phyloP scores from a whole-genome alignment of 305 asterid species.

The Fraxinus baroniana region DNA sequence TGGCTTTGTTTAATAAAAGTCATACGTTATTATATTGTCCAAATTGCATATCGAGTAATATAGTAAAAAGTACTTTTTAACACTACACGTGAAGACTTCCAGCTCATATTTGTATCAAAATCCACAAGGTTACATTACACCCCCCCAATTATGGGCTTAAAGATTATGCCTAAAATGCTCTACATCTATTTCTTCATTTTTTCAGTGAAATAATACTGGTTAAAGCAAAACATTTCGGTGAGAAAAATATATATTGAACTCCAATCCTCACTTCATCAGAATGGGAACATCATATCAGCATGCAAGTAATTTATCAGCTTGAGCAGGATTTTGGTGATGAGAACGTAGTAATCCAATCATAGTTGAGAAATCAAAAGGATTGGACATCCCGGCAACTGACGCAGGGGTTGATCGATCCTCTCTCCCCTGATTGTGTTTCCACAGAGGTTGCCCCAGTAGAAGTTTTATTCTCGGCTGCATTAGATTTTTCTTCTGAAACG shows the following conservation, averaged over 20 bases:
- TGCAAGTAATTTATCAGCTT: conserved; percentile 3
- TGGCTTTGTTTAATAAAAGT: too few species aligned
- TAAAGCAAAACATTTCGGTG: too few species aligned
- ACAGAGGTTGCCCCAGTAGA: conserved; percentile 35
- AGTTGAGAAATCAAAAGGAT: conserved; percentile 40
- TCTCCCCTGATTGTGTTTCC: conserved; percentile 33
- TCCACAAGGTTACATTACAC: too few species aligned
- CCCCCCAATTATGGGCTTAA: too few species aligned
- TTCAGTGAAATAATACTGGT: too few species aligned
- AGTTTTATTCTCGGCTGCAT: conserved; percentile 38
- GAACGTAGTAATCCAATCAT: conserved; percentile 68
- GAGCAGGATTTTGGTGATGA: not conserved
- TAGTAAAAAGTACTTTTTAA: too few species aligned
- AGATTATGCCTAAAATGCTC: too few species aligned
- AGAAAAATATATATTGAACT: not conserved
- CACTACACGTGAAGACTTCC: too few species aligned
- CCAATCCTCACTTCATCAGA: not conserved
- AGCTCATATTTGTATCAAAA: too few species aligned
- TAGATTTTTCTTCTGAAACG: conserved; percentile 58
- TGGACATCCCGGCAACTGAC: conserved; percentile 42
- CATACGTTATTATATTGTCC: too few species aligned
- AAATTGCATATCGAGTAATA: too few species aligned
- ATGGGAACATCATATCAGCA: not conserved
- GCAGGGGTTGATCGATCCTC: conserved; percentile 34
- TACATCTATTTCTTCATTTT: too few species aligned